These are phyloP conservation scores for Botrytis fabae DNA, from an alignment of 2,329 filamentous ascomycete genomes.

Conservation along the genomic window DNA sequence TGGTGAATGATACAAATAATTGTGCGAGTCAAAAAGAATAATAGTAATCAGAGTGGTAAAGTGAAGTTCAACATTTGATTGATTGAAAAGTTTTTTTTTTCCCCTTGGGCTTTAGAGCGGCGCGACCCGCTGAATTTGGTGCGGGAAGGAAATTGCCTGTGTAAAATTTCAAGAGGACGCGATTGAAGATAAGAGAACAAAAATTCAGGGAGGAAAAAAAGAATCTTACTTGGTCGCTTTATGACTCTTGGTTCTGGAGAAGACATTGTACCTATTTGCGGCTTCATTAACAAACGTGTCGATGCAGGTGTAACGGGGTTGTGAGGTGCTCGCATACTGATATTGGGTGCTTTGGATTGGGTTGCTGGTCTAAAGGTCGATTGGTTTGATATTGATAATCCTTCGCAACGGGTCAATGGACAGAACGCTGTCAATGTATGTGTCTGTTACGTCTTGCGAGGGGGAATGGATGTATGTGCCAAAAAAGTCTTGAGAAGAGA, in stretches of 20 bases:
- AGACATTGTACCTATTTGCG: constrained; percentile 24
- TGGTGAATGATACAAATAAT: constrained; percentile 20
- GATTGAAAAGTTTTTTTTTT: not conserved
- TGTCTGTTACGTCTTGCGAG: not conserved
- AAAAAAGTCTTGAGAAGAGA: not conserved
- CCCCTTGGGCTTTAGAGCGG: not conserved
- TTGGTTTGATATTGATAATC: not conserved
- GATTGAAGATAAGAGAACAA: not conserved
- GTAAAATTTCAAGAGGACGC: not conserved
- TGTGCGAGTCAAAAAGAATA: constrained; percentile 10
- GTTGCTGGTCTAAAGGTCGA: not conserved
- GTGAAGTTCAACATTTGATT: not conserved
- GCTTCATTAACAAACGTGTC: constrained; percentile 24
- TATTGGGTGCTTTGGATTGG: not conserved
- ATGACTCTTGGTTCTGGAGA: constrained; percentile 35
- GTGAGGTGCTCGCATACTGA: constrained; percentile 8
- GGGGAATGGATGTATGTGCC: not conserved
- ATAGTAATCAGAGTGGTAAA: not conserved
- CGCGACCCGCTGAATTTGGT: constrained; percentile 11
- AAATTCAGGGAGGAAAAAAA: not conserved
- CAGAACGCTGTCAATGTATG: not conserved
- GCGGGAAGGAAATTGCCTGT: not conserved
- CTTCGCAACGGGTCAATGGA: not conserved
- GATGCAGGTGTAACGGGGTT: not conserved
- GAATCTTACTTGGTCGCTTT: constrained; percentile 40